These are phyloP conservation scores for Debaryomyces sp. DNA, from an alignment of 1,139 yeast genomes.

Conservation along the genomic window DNA sequence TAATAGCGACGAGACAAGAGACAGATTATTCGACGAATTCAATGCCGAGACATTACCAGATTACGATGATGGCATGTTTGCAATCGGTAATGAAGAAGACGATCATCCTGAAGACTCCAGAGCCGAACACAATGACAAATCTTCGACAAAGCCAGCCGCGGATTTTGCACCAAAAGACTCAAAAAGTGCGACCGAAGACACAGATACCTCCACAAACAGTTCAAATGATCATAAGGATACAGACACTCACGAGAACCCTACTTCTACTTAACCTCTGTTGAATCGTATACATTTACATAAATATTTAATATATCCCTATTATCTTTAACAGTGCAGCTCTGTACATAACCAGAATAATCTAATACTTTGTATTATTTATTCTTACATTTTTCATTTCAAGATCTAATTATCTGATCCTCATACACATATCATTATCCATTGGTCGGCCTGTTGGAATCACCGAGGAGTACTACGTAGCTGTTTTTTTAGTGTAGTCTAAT, in stretches of 20 bases:
- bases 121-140: constrained; percentile 1
- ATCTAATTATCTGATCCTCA: not conserved
- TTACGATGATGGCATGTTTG: constrained; percentile 47
- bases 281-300: not conserved
- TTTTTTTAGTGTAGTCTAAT: not conserved
- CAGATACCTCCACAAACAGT: not conserved
- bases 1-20: constrained; percentile 38
- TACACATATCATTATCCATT: not conserved
- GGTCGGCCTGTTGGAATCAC: not conserved
- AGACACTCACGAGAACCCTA: not conserved
- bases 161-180: not conserved
- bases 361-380: not conserved
- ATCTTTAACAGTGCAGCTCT: not conserved
- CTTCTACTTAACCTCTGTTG: not conserved
- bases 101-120: constrained; percentile 9
- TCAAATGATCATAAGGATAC: not conserved
- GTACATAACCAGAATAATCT: not conserved
- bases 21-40: constrained; percentile 42
- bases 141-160: not conserved
- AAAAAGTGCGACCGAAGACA: not conserved
- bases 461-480: not conserved
- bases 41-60: constrained; percentile 42
- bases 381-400: not conserved
- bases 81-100: constrained; percentile 46
- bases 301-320: not conserved